phyloP scores from a whole-genome alignment of 2,329 filamentous ascomycete genomes.

The Xylariaceae sp. region DNA sequence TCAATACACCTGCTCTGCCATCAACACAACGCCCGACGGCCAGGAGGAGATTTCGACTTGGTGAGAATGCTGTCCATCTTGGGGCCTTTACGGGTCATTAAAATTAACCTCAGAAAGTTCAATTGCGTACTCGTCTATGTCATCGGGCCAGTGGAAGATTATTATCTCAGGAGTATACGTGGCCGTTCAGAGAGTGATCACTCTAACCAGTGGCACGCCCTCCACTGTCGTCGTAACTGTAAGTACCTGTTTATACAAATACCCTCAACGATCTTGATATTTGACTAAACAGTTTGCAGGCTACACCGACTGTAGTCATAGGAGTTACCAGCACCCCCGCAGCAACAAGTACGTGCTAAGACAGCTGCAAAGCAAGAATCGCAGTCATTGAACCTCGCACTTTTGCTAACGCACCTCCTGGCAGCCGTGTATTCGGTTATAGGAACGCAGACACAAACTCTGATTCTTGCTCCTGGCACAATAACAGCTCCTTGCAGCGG shows the following conservation, averaged over 20 bases:
- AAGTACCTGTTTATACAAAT: conserved; percentile 14
- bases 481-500: conserved; percentile 43
- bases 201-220: conserved; percentile 42
- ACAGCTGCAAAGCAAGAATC: background rate
- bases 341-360: conserved; percentile 40
- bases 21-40: conserved; percentile 44
- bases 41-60: conserved; percentile 46
- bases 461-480: conserved; percentile 42
- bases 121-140: conserved; percentile 47
- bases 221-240: conserved; percentile 44
- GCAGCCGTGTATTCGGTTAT: conserved; percentile 34
- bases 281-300: conserved; percentile 31
- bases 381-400: background rate
- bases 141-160: conserved; percentile 46
- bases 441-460: conserved; percentile 41
- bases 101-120: conserved; percentile 33
- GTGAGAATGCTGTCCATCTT: conserved; percentile 32
- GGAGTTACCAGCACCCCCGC: conserved; percentile 46
- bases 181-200: conserved; percentile 45
- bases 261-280: background rate
- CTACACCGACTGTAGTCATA: conserved; percentile 46
- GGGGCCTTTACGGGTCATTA: no score
- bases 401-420: conserved; percentile 17
- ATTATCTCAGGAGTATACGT: conserved; percentile 44
- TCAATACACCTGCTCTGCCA: conserved; percentile 45